Base-by-base conservation (phyloP, 257 asterid species). In the Penstemon eatonii region DNA sequence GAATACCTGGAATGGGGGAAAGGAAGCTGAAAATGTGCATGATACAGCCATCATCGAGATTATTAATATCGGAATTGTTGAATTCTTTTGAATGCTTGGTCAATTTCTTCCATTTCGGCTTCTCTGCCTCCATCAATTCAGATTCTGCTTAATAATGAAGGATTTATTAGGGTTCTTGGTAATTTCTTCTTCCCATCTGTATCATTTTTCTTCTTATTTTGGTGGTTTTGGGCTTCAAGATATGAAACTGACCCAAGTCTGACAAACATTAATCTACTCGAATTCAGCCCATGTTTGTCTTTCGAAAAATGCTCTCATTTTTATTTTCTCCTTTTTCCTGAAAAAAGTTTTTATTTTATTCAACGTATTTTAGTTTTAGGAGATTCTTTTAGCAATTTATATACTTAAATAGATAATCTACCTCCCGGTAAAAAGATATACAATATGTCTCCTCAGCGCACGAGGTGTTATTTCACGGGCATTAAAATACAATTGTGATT, bases 21-120 rank as follows among this genome's bases (percentile, higher is more conserved):
- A 93, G 93, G 87, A 88, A 93, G 82, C 92, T 85, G 77, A 93
- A 86, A 77, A 93, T 88, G 49, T 82, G 95, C 98, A 93, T 93
- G 18, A 93, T 89, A 54, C 98, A 93, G 71, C 98, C 97, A 79
- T 93, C 98, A 46, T 93, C 98, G 6, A 93, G 88, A 67, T 79
- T 73, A 73, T 93, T 88, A 40, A 93, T 78, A 41, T 62, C 73
- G 67, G 76, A 60, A 69, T 49, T 55, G 53, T 8, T 9, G 49
- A 64, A 64, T 9, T 58, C 58, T 72, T 54, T 60, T 10, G 74
- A 68, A 40, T 64, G 68, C 69, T 49, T 68, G 1, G 61, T 46
- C 46, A 78, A 45, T 74, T 75, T 77, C 87, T 79, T 83, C 75
- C 65, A 62, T 66, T 65, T 72, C 52, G 63, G 74, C 44, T 60